These are phyloP conservation scores for Xerocomellus dryophilus DNA, from an alignment of 768 basidiomycete species.

Conservation along the genomic window DNA sequence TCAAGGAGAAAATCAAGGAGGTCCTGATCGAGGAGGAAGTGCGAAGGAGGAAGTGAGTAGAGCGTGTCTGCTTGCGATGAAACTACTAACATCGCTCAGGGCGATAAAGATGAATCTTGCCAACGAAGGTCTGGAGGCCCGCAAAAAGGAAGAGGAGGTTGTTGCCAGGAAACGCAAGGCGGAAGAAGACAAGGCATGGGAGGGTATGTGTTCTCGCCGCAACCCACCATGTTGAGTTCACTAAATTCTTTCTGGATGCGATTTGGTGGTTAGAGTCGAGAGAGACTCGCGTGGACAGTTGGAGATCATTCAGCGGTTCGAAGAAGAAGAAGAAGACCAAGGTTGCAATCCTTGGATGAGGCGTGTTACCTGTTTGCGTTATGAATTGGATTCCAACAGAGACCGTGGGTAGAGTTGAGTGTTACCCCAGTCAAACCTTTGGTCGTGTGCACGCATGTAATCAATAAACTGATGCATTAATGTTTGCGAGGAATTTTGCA, in stretches of 20 bases:
- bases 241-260: neutral
- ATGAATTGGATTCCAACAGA: neutral
- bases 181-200: slow-evolving; percentile 87
- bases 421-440: slow-evolving; percentile 12
- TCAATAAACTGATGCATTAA: slow-evolving; percentile 4
- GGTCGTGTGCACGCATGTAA: slow-evolving; percentile 11
- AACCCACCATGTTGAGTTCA: neutral
- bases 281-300: slow-evolving; percentile 81
- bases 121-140: slow-evolving; percentile 90
- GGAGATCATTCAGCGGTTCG: slow-evolving; percentile 65
- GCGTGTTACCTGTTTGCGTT: neutral
- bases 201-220: slow-evolving; percentile 50
- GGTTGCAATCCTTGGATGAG: slow-evolving; percentile 61
- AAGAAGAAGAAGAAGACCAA: slow-evolving; percentile 88
- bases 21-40: slow-evolving; percentile 89
- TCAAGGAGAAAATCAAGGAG: slow-evolving; percentile 75
- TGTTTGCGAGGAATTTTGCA: neutral
- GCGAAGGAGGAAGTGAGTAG: slow-evolving; percentile 69
- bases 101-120: slow-evolving; percentile 89
- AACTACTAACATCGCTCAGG: slow-evolving; percentile 38
- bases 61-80: neutral
- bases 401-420: slow-evolving; percentile 2
- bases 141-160: slow-evolving; percentile 87
- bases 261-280: slow-evolving; percentile 51
- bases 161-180: slow-evolving; percentile 76